These are phyloP conservation scores for Auricularia cornea DNA, from an alignment of 768 basidiomycete species.

Conservation along the genomic window DNA sequence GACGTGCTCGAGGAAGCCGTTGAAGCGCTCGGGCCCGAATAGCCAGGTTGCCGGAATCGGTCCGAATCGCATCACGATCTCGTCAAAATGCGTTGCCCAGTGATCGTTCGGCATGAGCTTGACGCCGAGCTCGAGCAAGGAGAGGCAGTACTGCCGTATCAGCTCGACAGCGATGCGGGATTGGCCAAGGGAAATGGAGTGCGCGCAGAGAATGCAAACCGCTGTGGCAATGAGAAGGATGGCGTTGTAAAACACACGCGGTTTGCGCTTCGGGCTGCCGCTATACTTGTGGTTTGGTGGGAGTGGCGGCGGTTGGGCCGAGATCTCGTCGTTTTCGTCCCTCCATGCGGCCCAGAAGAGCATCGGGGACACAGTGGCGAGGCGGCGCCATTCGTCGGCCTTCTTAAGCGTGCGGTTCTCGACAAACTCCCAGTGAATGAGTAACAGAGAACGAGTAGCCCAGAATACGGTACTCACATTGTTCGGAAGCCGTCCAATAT, in stretches of 20 bases:
- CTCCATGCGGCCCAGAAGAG: slow-evolving; percentile 23
- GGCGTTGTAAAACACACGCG: neutral
- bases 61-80: neutral
- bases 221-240: neutral
- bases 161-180: neutral
- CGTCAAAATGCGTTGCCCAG: neutral
- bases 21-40: slow-evolving; percentile 28
- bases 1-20: slow-evolving; percentile 25
- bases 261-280: neutral
- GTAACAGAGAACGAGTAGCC: too few species aligned
- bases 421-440: slow-evolving; percentile 16
- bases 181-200: neutral
- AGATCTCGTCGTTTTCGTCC: slow-evolving; percentile 15
- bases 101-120: neutral
- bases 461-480: slow-evolving; percentile 20
- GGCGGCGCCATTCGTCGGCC: slow-evolving; percentile 24
- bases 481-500: slow-evolving; percentile 24
- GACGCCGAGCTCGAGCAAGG: neutral
- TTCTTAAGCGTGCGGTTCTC: slow-evolving; percentile 26
- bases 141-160: neutral
- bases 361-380: slow-evolving; percentile 19
- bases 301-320: slow-evolving; percentile 10
- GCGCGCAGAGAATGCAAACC: neutral
- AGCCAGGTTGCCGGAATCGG: slow-evolving; percentile 15
- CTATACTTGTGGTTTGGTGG: slow-evolving; percentile 12